A percentile compares a stretch with the other conserved stretches of the same genome.
Conservation (phyloP, 1,284 basidiomycete genomes). For the Moesziomyces globuligerus region DNA sequence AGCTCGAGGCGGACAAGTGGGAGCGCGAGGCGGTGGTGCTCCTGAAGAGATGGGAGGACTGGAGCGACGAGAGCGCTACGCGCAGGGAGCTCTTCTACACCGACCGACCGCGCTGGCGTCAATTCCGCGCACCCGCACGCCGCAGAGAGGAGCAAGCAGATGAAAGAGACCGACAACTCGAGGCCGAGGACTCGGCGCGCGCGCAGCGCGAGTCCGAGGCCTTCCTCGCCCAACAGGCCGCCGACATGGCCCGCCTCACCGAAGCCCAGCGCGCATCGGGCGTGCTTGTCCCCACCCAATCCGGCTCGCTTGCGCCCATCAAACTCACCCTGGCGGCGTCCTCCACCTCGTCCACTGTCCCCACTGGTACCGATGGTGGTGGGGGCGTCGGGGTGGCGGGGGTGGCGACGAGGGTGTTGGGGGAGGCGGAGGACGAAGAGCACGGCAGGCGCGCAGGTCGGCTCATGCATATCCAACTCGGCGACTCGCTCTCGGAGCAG, state of each 20-base stretch:
- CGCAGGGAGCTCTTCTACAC: slow-evolving; percentile 51
- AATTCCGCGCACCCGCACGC: slow-evolving; percentile 34
- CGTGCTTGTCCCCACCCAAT: slow-evolving; percentile 51
- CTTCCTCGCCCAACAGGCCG: slow-evolving; percentile 60
- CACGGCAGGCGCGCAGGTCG: slow-evolving; percentile 31
- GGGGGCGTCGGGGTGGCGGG: too few relatives aligned
- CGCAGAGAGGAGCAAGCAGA: slow-evolving; percentile 54
- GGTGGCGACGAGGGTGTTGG: slow-evolving; percentile 31
- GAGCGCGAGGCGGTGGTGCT: slow-evolving; percentile 22
- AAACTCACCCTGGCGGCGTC: slow-evolving; percentile 51
- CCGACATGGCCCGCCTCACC: slow-evolving; percentile 56
- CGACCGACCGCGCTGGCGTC: slow-evolving; percentile 59
- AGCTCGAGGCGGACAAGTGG: slow-evolving; percentile 26
- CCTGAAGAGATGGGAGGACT: slow-evolving; percentile 34
- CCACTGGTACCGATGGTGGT: slow-evolving; percentile 4
- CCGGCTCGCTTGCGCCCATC: slow-evolving; percentile 50
- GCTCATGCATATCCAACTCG: slow-evolving; percentile 51
- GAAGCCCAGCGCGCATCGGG: slow-evolving; percentile 57
- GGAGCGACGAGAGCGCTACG: slow-evolving; percentile 33
- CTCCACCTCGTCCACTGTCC: slow-evolving; percentile 3
- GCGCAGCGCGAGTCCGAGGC: slow-evolving; percentile 55
- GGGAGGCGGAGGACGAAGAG: slow-evolving; percentile 56
- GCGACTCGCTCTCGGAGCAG: slow-evolving; percentile 32
- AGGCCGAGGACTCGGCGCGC: slow-evolving; percentile 38
- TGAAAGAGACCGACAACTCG: slow-evolving; percentile 35